phyloP scores from a whole-genome alignment of 2,329 filamentous ascomycete species.

The Ambrosiella xylebori region DNA sequence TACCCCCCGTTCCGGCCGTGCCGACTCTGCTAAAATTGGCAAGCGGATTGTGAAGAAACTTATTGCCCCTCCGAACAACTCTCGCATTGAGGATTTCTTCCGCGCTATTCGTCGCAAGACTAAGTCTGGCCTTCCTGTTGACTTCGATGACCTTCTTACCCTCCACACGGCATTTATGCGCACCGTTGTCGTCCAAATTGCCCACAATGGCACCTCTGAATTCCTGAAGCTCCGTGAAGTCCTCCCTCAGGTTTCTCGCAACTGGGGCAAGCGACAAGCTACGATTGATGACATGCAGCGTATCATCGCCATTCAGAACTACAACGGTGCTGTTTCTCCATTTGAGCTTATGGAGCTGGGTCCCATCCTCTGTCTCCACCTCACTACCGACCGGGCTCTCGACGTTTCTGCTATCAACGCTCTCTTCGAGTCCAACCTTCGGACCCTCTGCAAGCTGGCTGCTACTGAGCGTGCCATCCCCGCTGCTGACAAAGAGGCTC shows the following conservation, averaged over 20 bases:
- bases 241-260: slow-evolving; percentile 42
- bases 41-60: slow-evolving; percentile 13
- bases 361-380: slow-evolving; percentile 33
- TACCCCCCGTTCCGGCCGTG: slow-evolving; percentile 13
- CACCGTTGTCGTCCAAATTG: slow-evolving; percentile 49
- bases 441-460: slow-evolving; percentile 25
- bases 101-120: slow-evolving; percentile 15
- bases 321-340: slow-evolving; percentile 18
- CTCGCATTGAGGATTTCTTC: slow-evolving; percentile 24
- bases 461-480: slow-evolving; percentile 15
- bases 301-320: slow-evolving; percentile 43
- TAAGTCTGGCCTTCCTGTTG: slow-evolving; percentile 28
- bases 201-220: slow-evolving; percentile 45
- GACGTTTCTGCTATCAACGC: slow-evolving; percentile 35
- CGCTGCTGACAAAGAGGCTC: slow-evolving; percentile 1
- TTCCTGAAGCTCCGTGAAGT: slow-evolving; percentile 48
- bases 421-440: slow-evolving; percentile 36
- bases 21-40: slow-evolving; percentile 7
- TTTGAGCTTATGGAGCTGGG: slow-evolving; percentile 35
- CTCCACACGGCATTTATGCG: slow-evolving; percentile 52
- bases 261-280: slow-evolving; percentile 58
- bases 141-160: slow-evolving; percentile 41
- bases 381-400: slow-evolving; percentile 21
- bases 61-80: slow-evolving; percentile 12
- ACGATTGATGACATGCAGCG: slow-evolving; percentile 47